These are phyloP conservation scores for Elaeis guineensis DNA, from an alignment of 176 grass and related monocot species.

Conservation along the genomic window DNA sequence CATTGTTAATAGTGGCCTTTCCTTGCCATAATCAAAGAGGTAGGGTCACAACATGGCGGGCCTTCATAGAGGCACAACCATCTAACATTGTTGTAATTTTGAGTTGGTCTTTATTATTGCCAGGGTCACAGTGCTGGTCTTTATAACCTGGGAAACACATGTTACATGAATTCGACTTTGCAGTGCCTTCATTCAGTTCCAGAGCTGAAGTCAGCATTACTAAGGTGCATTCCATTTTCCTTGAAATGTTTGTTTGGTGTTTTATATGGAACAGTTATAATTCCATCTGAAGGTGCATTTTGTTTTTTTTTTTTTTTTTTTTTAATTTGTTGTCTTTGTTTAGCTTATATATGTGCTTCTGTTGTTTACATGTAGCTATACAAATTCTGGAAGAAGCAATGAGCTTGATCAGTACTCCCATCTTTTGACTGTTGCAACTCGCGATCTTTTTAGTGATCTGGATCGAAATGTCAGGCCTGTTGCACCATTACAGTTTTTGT, in stretches of 20 bases:
- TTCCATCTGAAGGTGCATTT: too few relatives aligned
- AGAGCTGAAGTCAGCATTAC: constrained; percentile 90
- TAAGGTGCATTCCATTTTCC: constrained; percentile 35
- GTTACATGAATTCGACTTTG: constrained; percentile 98
- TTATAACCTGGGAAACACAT: constrained; percentile 97
- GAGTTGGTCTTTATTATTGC: constrained; percentile 21
- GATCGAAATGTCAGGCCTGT: constrained; percentile 75
- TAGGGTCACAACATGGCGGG: too few relatives aligned
- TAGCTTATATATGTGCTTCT: background rate
- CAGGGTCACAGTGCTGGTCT: constrained; percentile 96
- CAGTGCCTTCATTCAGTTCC: constrained; percentile 98
- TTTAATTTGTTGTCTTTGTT: too few relatives aligned
- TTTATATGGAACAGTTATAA: too few relatives aligned
- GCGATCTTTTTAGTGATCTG: constrained; percentile 87
- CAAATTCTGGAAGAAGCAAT: constrained; percentile 66
- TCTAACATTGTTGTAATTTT: background rate
- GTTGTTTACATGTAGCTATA: constrained; percentile 40
- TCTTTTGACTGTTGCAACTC: constrained; percentile 83
- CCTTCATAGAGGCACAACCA: too few relatives aligned
- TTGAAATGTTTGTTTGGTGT: too few relatives aligned
- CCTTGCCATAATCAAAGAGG: too few relatives aligned
- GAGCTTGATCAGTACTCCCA: constrained; percentile 86
- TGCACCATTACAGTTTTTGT: constrained; percentile 85
- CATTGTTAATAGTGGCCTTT: too few relatives aligned
- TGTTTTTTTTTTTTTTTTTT: too few relatives aligned